phyloP scores from a whole-genome alignment of 2,329 filamentous ascomycete species.

The Graphilbum sp. region DNA sequence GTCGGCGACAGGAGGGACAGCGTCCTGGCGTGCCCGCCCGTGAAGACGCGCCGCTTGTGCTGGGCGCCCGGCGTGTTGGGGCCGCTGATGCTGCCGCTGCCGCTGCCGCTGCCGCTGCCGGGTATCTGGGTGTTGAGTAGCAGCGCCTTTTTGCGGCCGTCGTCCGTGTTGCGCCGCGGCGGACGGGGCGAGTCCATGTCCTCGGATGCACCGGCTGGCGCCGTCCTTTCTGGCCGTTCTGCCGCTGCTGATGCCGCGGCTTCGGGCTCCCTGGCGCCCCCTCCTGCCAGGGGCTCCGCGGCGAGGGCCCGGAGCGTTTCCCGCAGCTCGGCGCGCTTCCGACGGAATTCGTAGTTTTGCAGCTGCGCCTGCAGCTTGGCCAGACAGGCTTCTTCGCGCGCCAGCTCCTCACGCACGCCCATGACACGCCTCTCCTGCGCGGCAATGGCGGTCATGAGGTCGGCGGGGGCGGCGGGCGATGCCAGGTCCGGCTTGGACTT shows the following conservation, averaged over 20 bases:
- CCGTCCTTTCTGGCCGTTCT: no score
- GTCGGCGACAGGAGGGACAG: slow-evolving; percentile 70
- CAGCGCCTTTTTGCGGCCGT: slow-evolving; percentile 58
- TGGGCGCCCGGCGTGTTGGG: slow-evolving; percentile 17
- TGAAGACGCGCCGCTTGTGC: slow-evolving; percentile 48
- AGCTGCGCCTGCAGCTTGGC: slow-evolving; percentile 68
- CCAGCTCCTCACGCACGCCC: slow-evolving; percentile 81
- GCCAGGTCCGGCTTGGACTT: slow-evolving; percentile 23
- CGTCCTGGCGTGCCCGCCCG: slow-evolving; percentile 43
- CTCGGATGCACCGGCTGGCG: slow-evolving; percentile 2
- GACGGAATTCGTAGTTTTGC: slow-evolving; percentile 58
- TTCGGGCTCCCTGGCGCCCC: no score
- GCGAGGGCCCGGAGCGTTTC: no score
- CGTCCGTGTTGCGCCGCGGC: slow-evolving; percentile 36
- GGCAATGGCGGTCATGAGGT: slow-evolving; percentile 78
- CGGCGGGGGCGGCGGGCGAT: slow-evolving; percentile 38
- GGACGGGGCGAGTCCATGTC: slow-evolving; percentile 7
- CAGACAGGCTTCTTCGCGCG: slow-evolving; percentile 64
- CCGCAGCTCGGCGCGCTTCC: slow-evolving; percentile 58
- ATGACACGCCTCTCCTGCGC: slow-evolving; percentile 82
- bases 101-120: slow-evolving; percentile 21
- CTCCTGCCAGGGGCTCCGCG: no score
- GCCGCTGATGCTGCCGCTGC: slow-evolving; percentile 5
- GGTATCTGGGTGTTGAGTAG: slow-evolving; percentile 23
- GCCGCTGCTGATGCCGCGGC: slow-evolving; percentile 4